Evolutionary conservation across 345 rosid species (phyloP), one percentile per base, ranked within the genome.

Genomic region (Citrus sp.): DNA sequence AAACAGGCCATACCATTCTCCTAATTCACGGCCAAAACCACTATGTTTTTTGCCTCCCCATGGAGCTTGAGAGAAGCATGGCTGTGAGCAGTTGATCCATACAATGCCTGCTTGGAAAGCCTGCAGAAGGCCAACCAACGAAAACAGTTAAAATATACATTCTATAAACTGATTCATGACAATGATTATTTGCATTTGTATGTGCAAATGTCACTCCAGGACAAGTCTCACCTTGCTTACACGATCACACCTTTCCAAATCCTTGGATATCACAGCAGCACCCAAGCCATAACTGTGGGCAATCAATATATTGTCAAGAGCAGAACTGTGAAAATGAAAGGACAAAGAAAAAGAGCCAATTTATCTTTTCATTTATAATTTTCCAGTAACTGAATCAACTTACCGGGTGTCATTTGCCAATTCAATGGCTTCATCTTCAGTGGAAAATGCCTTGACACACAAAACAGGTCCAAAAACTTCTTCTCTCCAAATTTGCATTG

Each of bases 401-500:
- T 81, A 97, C 99, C 78, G 92, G 72, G 92, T 89, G 80, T 94
- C 94, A 84, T 97, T 97, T 82, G 98, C 99, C 84, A 94, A 86
- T 22, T 90, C 92, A 69, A 94, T 90, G 71, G 99, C 98, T 88
- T 94, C 99, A 65, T 97, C 98, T 87, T 97, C 99, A 0, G 92
- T 87, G 40, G 88, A 74, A 85, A 97, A 97, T 71, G 98, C 92
- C 87, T 92, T 97, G 42, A 92, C 92, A 80, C 98, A 94, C 2
- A 97, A 86, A 79, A 94, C 95, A 73, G 99, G 98, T 78, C 98
- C 99, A 85, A 97, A 97, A 61, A 97, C 98, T 87, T 97, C 99
- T 78, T 96, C 99, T 82, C 93, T 94, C 99, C 99, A 97, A 61
- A 97, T 94, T 87, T 97, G 89, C 99, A 94, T 97, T 80, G 95